Evolutionary conservation across 345 rosid species (phyloP).

Genomic region (Corchorus olitorius): DNA sequence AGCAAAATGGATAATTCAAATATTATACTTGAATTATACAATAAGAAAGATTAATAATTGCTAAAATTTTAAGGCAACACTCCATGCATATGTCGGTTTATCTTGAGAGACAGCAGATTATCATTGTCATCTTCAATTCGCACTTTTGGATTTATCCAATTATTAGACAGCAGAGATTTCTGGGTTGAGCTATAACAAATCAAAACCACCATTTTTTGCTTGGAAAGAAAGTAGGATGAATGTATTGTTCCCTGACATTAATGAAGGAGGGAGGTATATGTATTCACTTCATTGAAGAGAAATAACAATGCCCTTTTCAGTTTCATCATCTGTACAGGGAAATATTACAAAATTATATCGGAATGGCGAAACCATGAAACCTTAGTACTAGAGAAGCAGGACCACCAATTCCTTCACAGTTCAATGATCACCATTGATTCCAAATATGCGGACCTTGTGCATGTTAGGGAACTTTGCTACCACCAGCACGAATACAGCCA

Average conservation of each 20-base stretch:
- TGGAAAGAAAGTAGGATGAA: not conserved
- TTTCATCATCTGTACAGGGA: conserved; percentile 38
- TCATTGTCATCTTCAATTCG: no score
- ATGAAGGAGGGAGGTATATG: conserved; percentile 26
- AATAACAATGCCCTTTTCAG: conserved; percentile 36
- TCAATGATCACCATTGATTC: conserved; percentile 75
- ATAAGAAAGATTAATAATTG: not conserved
- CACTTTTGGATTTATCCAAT: no score
- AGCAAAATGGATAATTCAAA: no score
- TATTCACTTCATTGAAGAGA: conserved; percentile 25
- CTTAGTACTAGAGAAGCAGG: conserved; percentile 14
- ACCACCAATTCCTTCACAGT: conserved; percentile 3
- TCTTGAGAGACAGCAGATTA: not conserved
- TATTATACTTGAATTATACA: not conserved
- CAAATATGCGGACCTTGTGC: conserved; percentile 91
- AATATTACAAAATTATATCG: conserved; percentile 19
- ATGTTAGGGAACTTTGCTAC: conserved; percentile 83
- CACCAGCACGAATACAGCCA: conserved; percentile 69
- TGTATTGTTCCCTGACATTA: conserved; percentile 14
- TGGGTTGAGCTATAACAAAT: not conserved
- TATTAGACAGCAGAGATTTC: not conserved
- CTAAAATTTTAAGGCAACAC: not conserved
- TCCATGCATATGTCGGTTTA: not conserved
- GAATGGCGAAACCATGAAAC: conserved; percentile 22
- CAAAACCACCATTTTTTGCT: not conserved